Conservation (phyloP, 331 rosid genomes). For the Rhamnella rubrinervis region DNA sequence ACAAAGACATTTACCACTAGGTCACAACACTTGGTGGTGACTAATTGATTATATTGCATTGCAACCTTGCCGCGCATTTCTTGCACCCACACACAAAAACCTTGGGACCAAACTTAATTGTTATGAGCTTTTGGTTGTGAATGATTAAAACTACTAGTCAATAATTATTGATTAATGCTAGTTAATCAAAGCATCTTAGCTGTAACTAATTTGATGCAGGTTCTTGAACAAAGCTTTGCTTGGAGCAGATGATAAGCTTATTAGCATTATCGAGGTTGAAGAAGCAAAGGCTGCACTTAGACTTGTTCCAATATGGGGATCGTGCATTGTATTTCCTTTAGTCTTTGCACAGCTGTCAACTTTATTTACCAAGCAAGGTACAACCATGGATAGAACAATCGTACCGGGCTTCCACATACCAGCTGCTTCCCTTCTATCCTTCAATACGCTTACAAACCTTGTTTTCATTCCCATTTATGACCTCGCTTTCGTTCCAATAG, state of each 20-base stretch:
- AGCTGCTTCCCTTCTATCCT: slow-evolving; percentile 41
- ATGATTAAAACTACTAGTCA: too few species aligned
- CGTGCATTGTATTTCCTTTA: slow-evolving; percentile 30
- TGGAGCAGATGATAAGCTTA: slow-evolving; percentile 12
- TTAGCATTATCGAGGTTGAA: slow-evolving; percentile 34
- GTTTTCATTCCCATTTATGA: slow-evolving; percentile 34
- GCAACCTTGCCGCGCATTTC: too few species aligned
- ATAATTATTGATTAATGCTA: too few species aligned
- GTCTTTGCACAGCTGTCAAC: slow-evolving; percentile 38
- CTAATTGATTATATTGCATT: too few species aligned
- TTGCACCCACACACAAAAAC: too few species aligned
- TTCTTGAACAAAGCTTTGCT: slow-evolving; percentile 41
- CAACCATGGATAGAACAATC: slow-evolving; percentile 44
- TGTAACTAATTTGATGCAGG: not conserved
- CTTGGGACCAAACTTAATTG: too few species aligned
- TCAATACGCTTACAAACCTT: slow-evolving; percentile 14
- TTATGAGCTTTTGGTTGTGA: too few species aligned
- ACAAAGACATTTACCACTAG: too few species aligned
- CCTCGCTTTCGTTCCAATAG: slow-evolving; percentile 30
- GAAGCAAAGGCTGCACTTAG: slow-evolving; percentile 37
- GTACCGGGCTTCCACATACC: slow-evolving; percentile 33
- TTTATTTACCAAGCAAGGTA: slow-evolving; percentile 55
- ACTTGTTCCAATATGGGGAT: slow-evolving; percentile 37
- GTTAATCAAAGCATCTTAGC: not conserved
- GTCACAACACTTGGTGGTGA: too few species aligned